A percentile compares a stretch with the other conserved stretches of the same genome.
Conservation (phyloP, 1,284 basidiomycete genomes). For the Marasmius oreades region DNA sequence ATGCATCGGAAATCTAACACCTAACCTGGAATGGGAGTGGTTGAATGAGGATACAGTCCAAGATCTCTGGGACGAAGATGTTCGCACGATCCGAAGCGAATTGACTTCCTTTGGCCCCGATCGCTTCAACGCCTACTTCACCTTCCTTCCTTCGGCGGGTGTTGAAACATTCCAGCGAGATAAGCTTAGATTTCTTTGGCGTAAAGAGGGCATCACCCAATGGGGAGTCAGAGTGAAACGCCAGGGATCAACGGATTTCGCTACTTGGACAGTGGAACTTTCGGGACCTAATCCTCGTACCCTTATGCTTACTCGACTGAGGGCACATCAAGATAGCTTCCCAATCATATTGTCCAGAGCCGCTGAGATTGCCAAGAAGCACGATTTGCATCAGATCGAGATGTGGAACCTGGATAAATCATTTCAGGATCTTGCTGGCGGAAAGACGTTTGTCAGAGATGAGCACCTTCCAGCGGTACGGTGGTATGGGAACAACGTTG, state of each 20-base stretch:
- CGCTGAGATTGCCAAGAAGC: constrained; percentile 33
- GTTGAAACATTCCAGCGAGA: constrained; percentile 42
- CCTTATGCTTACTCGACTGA: constrained; percentile 50
- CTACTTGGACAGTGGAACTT: constrained; percentile 53
- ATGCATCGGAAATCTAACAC: not conserved
- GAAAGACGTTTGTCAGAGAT: constrained; percentile 33
- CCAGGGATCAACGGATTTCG: constrained; percentile 30
- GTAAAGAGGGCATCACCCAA: constrained; percentile 19
- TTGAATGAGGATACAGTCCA: constrained; percentile 28
- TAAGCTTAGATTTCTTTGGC: constrained; percentile 25
- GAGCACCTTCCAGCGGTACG: constrained; percentile 53
- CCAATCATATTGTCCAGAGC: constrained; percentile 36
- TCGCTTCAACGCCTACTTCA: constrained; percentile 23
- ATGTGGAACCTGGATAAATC: constrained; percentile 48
- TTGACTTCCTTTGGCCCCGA: not conserved
- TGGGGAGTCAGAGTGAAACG: constrained; percentile 35
- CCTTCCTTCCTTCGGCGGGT: constrained; percentile 43
- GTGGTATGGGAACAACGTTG: constrained; percentile 66
- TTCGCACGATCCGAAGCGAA: constrained; percentile 27
- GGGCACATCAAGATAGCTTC: constrained; percentile 34
- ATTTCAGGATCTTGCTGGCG: constrained; percentile 34
- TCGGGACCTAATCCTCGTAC: constrained; percentile 28
- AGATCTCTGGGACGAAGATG: constrained; percentile 32
- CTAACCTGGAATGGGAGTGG: constrained; percentile 26
- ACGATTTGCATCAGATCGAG: constrained; percentile 44